A percentile compares a stretch with the other conserved stretches of the same genome.
Evolutionary conservation across 1,284 basidiomycete species (phyloP).

Genomic region (Somion occarium): DNA sequence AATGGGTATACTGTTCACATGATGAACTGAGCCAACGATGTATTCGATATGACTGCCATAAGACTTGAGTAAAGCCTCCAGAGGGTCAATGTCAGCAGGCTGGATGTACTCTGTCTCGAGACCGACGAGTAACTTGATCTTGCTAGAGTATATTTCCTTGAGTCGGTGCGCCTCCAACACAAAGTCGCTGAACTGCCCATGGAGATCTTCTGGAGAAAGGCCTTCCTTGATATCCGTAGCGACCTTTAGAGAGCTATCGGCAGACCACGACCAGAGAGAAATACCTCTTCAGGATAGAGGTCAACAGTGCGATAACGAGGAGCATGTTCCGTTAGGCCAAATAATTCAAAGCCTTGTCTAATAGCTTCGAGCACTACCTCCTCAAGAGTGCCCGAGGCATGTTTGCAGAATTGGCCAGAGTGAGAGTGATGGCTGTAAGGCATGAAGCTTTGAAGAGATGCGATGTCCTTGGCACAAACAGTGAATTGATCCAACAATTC

Average conservation of each 20-base stretch:
- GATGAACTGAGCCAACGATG: constrained; percentile 92
- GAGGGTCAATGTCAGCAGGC: constrained; percentile 52
- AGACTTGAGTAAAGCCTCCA: constrained; percentile 45
- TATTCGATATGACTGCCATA: constrained; percentile 69
- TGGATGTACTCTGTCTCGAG: constrained; percentile 93
- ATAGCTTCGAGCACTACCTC: constrained; percentile 81
- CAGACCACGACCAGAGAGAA: constrained; percentile 6
- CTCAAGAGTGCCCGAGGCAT: constrained; percentile 76
- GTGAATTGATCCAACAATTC: too few relatives aligned
- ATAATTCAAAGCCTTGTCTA: constrained; percentile 73
- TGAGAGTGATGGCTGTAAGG: constrained; percentile 93
- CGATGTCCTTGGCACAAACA: too few relatives aligned
- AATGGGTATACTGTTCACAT: constrained; percentile 85
- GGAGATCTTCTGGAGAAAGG: constrained; percentile 43
- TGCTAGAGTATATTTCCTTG: constrained; percentile 50
- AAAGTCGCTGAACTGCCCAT: constrained; percentile 62
- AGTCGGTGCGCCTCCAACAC: constrained; percentile 75
- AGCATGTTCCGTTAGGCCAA: constrained; percentile 92
- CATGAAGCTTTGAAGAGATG: constrained; percentile 51
- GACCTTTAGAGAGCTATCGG: constrained; percentile 4
- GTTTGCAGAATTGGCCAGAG: constrained; percentile 95
- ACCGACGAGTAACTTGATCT: constrained; percentile 81
- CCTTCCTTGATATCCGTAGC: constrained; percentile 41
- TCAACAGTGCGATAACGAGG: constrained; percentile 81
- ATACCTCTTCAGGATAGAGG: constrained; percentile 94